Evolutionary conservation across 768 basidiomycete genomes (phyloP), one percentile per base, ranked within the genome.

Genomic region (Daedaleopsis nitida): DNA sequence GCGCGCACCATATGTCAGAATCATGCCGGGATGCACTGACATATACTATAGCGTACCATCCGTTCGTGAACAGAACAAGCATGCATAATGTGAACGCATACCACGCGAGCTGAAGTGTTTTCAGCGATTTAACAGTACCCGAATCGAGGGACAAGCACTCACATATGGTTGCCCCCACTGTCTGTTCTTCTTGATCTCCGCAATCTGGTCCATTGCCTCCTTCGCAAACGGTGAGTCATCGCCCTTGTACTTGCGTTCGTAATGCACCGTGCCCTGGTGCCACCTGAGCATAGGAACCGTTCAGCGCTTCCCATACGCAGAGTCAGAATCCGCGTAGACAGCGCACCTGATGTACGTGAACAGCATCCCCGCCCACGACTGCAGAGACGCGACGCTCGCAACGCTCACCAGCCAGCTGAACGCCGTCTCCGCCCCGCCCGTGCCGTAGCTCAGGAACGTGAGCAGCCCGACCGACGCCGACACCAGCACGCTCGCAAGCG

Each of bases 131-230:
- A 32, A 32, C 27, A 37, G 16, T 14, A 23, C 23, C 5, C 23
- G 23, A 6, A 8, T 10, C n/a, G 35, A 37, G 9, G 37, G 5
- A 12, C 13, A 24, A 16, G 1, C 8, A 63, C 70, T 5, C 23
- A 72, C 70, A 39, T 68, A 72, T 35, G 70, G 70, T 48, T 72
- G 70, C 6, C 68, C 67, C 38, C 59, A 47, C 55, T 66, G 65
- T 21, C 70, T 54, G 47, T 70, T 55, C 38, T 63, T 42, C 50
- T 67, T 66, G 57, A 72, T 72, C 50, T 48, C 44, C 23, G 58
- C 35, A 27, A 72, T 65, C 42, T 70, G 62, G 34, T 19, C 39
- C 9, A 57, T 50, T 5, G 66, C 63, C 8, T 44, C 34, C 37
- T 54, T 4, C n/a, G 60, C 48, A 3, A 62, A 52, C 17, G 59